phyloP scores from a whole-genome alignment of 129 eudicot genomes.

The Silybum marianum region DNA sequence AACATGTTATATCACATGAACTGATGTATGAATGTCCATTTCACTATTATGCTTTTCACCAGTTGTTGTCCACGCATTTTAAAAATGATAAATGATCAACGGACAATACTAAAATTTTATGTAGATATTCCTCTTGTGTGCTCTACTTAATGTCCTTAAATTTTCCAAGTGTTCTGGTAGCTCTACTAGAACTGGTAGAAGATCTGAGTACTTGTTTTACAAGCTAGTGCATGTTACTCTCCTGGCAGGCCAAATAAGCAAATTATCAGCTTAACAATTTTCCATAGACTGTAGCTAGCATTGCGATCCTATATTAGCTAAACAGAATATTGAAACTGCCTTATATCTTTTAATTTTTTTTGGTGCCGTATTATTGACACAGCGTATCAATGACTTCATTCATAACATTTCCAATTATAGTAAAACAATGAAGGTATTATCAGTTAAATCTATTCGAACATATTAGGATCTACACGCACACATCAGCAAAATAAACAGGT shows the following conservation, averaged over 20 bases:
- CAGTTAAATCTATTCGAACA: neutral
- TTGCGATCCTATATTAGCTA: conserved; percentile 7
- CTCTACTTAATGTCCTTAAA: conserved; percentile 9
- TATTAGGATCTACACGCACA: conserved; percentile 11
- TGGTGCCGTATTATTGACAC: conserved; percentile 9
- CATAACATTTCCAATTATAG: neutral
- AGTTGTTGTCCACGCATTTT: conserved; percentile 12
- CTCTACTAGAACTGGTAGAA: neutral
- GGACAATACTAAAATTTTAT: neutral
- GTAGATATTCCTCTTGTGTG: neutral
- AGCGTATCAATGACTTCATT: conserved; percentile 12
- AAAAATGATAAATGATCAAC: neutral
- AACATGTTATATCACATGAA: conserved; percentile 11
- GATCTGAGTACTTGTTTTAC: neutral
- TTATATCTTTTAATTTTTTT: neutral
- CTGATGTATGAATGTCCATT: neutral
- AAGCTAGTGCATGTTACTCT: conserved; percentile 4
- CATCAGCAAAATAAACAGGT: conserved; percentile 12
- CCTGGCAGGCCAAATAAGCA: conserved; percentile 14
- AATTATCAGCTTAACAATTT: conserved; percentile 14
- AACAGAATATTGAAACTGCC: neutral
- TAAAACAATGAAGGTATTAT: neutral
- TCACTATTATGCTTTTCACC: neutral
- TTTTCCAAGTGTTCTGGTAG: conserved; percentile 3
- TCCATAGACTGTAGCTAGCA: neutral